phyloP scores from a whole-genome alignment of 768 basidiomycete species.

The Coprinopsis sp. region DNA sequence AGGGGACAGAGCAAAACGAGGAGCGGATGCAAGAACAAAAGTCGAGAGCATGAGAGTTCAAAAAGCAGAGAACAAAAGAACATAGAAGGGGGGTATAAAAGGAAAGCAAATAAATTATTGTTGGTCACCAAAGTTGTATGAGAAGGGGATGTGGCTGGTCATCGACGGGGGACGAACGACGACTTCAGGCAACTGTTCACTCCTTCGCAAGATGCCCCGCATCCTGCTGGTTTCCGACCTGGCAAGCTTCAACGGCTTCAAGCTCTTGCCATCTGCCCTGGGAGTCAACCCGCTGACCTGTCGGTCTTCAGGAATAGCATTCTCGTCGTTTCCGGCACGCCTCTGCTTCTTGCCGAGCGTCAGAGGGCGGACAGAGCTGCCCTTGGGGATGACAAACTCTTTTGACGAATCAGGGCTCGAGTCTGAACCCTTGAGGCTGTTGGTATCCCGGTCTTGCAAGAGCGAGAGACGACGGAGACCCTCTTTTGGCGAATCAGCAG shows the following conservation, averaged over 20 bases:
- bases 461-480: slow-evolving; percentile 61
- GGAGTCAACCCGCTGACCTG: too few species aligned
- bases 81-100: slow-evolving; percentile 13
- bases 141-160: slow-evolving; percentile 38
- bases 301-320: slow-evolving; percentile 37
- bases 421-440: slow-evolving; percentile 30
- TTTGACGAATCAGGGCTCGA: slow-evolving; percentile 11
- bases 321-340: slow-evolving; percentile 29
- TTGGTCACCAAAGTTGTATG: slow-evolving; percentile 41
- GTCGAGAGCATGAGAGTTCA: slow-evolving; percentile 5
- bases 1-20: slow-evolving; percentile 11
- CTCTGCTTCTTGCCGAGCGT: slow-evolving; percentile 53
- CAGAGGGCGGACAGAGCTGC: slow-evolving; percentile 48
- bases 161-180: slow-evolving; percentile 58
- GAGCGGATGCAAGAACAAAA: slow-evolving; percentile 13
- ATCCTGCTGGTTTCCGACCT: slow-evolving; percentile 62
- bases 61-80: slow-evolving; percentile 15
- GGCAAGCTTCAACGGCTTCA: slow-evolving; percentile 57
- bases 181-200: slow-evolving; percentile 55
- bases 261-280: slow-evolving; percentile 36
- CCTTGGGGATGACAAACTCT: slow-evolving; percentile 9
- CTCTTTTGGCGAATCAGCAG: slow-evolving; percentile 33
- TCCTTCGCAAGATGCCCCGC: slow-evolving; percentile 51
- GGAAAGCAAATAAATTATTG: slow-evolving; percentile 13
- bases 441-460: slow-evolving; percentile 51